Percentiles rank a stretch among this genome's conserved stretches.
These are phyloP conservation scores for Dalbergia cochinchinensis DNA, from an alignment of 306 rosid species.

Conservation along the genomic window DNA sequence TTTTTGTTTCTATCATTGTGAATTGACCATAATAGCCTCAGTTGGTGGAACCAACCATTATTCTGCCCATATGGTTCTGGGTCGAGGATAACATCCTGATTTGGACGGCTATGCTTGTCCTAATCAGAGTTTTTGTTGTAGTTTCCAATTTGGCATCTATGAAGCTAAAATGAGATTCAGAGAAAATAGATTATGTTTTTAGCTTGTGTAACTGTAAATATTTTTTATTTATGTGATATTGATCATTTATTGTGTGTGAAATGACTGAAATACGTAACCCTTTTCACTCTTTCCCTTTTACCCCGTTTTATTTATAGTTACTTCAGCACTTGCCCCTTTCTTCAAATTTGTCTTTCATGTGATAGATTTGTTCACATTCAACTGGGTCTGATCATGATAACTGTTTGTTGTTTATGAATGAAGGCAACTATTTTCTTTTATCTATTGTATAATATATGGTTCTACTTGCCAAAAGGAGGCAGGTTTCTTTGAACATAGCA, in stretches of 20 bases:
- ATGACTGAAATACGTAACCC: conserved; percentile 43
- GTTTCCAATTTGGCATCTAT: background rate
- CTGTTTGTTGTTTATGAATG: conserved; percentile 24
- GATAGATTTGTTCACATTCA: conserved; percentile 4
- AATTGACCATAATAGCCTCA: conserved; percentile 54
- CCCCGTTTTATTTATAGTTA: background rate
- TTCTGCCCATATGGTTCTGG: conserved; percentile 33
- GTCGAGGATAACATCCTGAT: conserved; percentile 36
- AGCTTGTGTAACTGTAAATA: background rate
- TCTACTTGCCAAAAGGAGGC: conserved; percentile 28
- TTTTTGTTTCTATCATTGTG: background rate
- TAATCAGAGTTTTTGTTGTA: conserved; percentile 7
- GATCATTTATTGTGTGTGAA: conserved; percentile 3
- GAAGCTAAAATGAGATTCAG: background rate
- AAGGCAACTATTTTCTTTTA: conserved; percentile 19
- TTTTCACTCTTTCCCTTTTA: background rate
- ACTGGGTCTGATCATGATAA: background rate
- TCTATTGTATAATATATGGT: background rate
- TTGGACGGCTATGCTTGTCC: conserved; percentile 49
- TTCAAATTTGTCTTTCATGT: conserved; percentile 23
- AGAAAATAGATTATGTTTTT: conserved; percentile 2
- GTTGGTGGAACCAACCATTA: conserved; percentile 46
- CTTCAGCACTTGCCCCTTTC: conserved; percentile 8
- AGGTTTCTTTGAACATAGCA: conserved; percentile 34
- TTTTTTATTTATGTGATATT: background rate